phyloP scores from a whole-genome alignment of 371 early-diverging fungal genomes.

The Lichtheimia ornata region DNA sequence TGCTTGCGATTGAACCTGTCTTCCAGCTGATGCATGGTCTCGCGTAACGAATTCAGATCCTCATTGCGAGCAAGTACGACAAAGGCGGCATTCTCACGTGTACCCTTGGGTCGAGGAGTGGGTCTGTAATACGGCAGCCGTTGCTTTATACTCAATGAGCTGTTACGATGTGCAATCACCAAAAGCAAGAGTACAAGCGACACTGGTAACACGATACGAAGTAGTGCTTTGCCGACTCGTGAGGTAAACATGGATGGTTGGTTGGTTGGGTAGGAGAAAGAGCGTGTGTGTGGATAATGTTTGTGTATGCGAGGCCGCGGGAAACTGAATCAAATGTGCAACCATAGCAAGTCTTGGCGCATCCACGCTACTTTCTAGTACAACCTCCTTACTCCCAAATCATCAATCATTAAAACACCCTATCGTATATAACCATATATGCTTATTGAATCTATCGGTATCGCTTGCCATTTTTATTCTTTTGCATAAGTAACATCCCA shows the following conservation, averaged over 20 bases:
- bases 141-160: not conserved
- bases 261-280: no score
- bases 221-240: constrained; percentile 8
- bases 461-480: no score
- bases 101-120: constrained; percentile 4
- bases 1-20: constrained; percentile 77
- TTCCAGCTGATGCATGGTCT: constrained; percentile 73
- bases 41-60: constrained; percentile 68
- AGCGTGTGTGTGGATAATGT: no score
- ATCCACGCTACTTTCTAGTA: no score
- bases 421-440: no score
- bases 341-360: no score
- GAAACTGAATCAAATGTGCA: no score
- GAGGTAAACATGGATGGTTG: constrained; percentile 2
- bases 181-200: constrained; percentile 11
- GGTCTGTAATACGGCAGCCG: constrained; percentile 4
- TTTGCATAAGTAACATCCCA: no score
- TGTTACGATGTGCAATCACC: constrained; percentile 13
- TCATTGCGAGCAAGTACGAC: constrained; percentile 66
- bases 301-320: no score
- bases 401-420: no score
- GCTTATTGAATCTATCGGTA: no score
- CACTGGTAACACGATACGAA: constrained; percentile 6
- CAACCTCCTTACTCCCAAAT: no score
- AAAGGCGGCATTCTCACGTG: constrained; percentile 54